Percentiles rank a stretch among this genome's conserved stretches.
Evolutionary conservation across 2,329 filamentous ascomycete genomes (phyloP).

Genomic region (Beauveria brongniartii): DNA sequence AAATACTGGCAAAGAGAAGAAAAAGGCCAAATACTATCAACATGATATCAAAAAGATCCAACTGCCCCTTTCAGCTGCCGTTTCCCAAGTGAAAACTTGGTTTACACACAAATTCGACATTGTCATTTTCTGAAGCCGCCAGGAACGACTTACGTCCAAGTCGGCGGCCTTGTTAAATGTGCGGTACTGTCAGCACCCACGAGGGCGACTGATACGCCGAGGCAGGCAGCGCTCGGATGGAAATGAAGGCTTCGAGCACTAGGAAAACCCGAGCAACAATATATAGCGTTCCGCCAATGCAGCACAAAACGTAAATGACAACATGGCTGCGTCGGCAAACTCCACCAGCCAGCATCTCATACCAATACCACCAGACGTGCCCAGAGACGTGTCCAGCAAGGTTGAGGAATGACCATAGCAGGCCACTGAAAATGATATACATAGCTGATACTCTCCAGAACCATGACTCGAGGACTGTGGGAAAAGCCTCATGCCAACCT

Average conservation of each 20-base stretch:
- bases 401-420: conserved; percentile 9
- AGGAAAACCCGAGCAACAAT: conserved; percentile 3
- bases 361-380: conserved; percentile 8
- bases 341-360: conserved; percentile 8
- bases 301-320: neutral
- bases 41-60: too few relatives aligned
- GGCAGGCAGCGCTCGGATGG: conserved; percentile 7
- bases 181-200: neutral
- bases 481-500: neutral
- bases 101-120: too few relatives aligned
- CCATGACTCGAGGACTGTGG: conserved; percentile 4
- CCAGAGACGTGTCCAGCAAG: conserved; percentile 6
- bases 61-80: too few relatives aligned
- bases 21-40: too few relatives aligned
- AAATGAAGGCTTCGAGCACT: conserved; percentile 8
- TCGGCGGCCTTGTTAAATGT: neutral
- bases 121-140: too few relatives aligned
- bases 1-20: too few relatives aligned
- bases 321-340: conserved; percentile 3
- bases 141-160: too few relatives aligned
- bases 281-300: conserved; percentile 6
- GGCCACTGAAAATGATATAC: conserved; percentile 10
- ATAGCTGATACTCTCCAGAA: conserved; percentile 4
- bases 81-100: too few relatives aligned
- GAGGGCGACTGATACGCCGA: conserved; percentile 6